phyloP scores from a whole-genome alignment of 169 alveolate species.

The Ichthyophthirius multifiliis region DNA sequence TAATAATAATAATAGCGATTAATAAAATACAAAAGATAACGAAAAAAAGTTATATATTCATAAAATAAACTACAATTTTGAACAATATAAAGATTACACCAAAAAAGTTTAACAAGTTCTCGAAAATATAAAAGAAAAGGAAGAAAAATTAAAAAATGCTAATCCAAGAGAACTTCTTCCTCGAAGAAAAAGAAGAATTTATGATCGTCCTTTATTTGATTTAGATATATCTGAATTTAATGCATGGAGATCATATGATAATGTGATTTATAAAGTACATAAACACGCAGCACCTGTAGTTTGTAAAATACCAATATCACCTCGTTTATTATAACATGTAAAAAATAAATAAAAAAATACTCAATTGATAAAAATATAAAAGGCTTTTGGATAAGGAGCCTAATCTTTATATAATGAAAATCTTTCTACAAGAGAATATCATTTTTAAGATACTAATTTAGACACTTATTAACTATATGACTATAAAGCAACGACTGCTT shows the following conservation, averaged over 20 bases:
- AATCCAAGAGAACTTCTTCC: constrained; percentile 1
- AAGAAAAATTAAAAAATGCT: background rate
- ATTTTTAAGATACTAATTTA: constrained; percentile 5
- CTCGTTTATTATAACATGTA: constrained; percentile 1
- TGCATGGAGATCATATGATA: constrained; percentile 8
- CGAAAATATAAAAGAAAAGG: background rate
- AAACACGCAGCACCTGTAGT: background rate
- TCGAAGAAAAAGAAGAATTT: constrained; percentile 14
- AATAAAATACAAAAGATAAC: background rate
- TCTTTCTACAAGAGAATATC: constrained; percentile 12
- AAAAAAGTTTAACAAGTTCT: background rate
- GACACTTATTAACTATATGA: constrained; percentile 4
- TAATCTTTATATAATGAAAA: background rate
- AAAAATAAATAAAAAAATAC: background rate
- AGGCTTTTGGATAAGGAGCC: constrained; percentile 7
- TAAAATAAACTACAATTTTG: background rate
- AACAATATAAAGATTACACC: constrained; percentile 3
- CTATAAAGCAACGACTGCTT: constrained; percentile 17
- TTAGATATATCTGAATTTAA: background rate
- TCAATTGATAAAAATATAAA: background rate
- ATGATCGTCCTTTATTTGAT: constrained; percentile 16
- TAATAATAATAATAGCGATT: background rate
- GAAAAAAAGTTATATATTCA: background rate
- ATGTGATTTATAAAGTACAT: background rate
- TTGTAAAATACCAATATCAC: constrained; percentile 4